phyloP scores from a whole-genome alignment of 768 basidiomycete species.

The Chalciporus pseudorubinellus region DNA sequence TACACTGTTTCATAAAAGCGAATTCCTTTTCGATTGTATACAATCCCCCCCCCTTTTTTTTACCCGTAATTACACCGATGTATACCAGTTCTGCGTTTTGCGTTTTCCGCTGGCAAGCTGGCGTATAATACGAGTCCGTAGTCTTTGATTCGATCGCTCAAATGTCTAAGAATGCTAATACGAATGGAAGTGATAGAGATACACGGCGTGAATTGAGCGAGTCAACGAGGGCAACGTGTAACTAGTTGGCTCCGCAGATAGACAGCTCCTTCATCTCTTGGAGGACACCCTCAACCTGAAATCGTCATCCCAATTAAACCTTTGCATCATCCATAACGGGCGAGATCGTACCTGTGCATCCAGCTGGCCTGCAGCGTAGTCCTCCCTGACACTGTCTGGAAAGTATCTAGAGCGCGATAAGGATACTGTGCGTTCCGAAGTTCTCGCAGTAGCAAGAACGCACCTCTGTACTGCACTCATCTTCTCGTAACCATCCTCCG shows the following conservation, averaged over 20 bases:
- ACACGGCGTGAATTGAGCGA: background rate
- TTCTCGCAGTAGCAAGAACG: background rate
- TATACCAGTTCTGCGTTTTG: conserved; percentile 15
- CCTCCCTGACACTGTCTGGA: conserved; percentile 84
- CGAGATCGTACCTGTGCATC: conserved; percentile 73
- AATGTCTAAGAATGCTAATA: background rate
- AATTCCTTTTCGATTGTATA: conserved; percentile 24
- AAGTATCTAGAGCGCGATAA: conserved; percentile 64
- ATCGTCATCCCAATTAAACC: background rate
- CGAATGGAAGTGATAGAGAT: conserved; percentile 1
- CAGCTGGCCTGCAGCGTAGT: conserved; percentile 94
- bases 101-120: background rate
- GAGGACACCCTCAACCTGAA: conserved; percentile 89
- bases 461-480: conserved; percentile 90
- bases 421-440: background rate
- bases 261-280: conserved; percentile 96
- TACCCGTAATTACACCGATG: conserved; percentile 9
- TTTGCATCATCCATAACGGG: background rate
- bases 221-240: background rate
- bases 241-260: conserved; percentile 72
- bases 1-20: conserved; percentile 15
- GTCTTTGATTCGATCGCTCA: background rate
- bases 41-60: conserved; percentile 3
- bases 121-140: background rate
- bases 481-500: conserved; percentile 98